Evolutionary conservation across 371 early-diverging fungal genomes (phyloP).

Genomic region (Agmasoma carcini): DNA sequence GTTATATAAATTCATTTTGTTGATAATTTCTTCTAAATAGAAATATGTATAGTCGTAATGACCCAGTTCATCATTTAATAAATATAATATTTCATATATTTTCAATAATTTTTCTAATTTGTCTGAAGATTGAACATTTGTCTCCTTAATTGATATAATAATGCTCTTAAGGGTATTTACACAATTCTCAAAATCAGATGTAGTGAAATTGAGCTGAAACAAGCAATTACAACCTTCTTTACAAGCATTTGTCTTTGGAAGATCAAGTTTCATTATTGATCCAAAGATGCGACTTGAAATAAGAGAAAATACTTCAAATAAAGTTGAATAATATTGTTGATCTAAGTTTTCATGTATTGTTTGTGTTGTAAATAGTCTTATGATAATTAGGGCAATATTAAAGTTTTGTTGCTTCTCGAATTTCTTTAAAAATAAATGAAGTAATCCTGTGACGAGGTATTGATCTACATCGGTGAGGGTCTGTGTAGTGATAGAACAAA

Average conservation of each 20-base stretch:
- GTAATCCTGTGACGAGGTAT: conserved; percentile 28
- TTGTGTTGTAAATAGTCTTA: conserved; percentile 19
- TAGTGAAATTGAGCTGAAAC: conserved; percentile 15
- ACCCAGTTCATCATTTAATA: conserved; percentile 36
- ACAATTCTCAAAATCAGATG: conserved; percentile 38
- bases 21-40: conserved; percentile 37
- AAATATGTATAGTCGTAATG: conserved; percentile 39
- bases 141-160: conserved; percentile 22
- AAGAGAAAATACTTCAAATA: not conserved
- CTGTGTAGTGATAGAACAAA: not conserved
- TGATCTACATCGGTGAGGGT: conserved; percentile 4
- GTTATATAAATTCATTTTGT: conserved; percentile 45
- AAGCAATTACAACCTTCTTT: conserved; percentile 18
- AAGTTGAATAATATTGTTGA: not conserved
- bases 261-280: not conserved
- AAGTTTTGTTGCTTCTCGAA: conserved; percentile 13
- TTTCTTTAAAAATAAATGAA: conserved; percentile 32
- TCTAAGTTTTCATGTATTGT: conserved; percentile 4
- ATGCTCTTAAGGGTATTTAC: conserved; percentile 22
- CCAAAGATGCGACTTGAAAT: not conserved
- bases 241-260: not conserved
- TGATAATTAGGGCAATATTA: conserved; percentile 13
- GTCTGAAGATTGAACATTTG: conserved; percentile 36
- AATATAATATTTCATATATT: conserved; percentile 38
- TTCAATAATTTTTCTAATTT: conserved; percentile 36